Evolutionary conservation across 495 filamentous ascomycete genomes (phyloP).

Genomic region (Penicillium cinerascens): DNA sequence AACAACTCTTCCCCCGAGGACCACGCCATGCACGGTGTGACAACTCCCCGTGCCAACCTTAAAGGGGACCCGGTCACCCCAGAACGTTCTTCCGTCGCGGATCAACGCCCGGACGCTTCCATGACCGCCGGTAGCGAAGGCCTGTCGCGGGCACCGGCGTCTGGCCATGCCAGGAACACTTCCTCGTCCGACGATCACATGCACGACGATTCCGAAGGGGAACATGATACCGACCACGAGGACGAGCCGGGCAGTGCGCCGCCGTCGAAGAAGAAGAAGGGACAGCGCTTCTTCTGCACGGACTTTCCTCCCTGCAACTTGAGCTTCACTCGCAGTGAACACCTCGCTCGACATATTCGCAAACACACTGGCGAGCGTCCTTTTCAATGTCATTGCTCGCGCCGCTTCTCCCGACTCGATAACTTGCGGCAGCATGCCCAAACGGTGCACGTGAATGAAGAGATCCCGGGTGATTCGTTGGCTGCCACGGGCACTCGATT

Average conservation of each 20-base stretch:
- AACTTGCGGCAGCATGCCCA: conserved; percentile 96
- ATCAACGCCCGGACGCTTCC: conserved; percentile 11
- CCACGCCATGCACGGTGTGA: conserved; percentile 51
- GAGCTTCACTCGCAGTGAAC: conserved; percentile 95
- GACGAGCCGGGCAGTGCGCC: conserved; percentile 62
- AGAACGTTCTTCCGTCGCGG: conserved; percentile 28
- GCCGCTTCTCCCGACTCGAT: conserved; percentile 93
- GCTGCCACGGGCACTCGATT: conserved; percentile 92
- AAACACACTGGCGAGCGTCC: conserved; percentile 98
- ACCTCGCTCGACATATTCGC: conserved; percentile 90
- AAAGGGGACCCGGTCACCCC: conserved; percentile 34
- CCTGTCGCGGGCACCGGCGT: conserved; percentile 9
- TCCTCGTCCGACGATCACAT: conserved; percentile 69
- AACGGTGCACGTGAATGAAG: conserved; percentile 96
- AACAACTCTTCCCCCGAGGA: conserved; percentile 63
- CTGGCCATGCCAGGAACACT: conserved; percentile 20
- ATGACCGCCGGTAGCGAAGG: conserved; percentile 11
- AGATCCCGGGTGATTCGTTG: conserved; percentile 88
- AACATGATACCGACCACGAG: conserved; percentile 74
- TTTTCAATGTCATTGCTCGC: conserved; percentile 94
- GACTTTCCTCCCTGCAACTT: conserved; percentile 92
- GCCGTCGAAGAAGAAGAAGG: conserved; percentile 89
- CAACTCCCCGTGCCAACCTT: conserved; percentile 57
- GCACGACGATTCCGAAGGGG: conserved; percentile 68
- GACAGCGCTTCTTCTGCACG: conserved; percentile 95